Conservation (phyloP, 495 filamentous ascomycete species). For the Haplographium delicatum region DNA sequence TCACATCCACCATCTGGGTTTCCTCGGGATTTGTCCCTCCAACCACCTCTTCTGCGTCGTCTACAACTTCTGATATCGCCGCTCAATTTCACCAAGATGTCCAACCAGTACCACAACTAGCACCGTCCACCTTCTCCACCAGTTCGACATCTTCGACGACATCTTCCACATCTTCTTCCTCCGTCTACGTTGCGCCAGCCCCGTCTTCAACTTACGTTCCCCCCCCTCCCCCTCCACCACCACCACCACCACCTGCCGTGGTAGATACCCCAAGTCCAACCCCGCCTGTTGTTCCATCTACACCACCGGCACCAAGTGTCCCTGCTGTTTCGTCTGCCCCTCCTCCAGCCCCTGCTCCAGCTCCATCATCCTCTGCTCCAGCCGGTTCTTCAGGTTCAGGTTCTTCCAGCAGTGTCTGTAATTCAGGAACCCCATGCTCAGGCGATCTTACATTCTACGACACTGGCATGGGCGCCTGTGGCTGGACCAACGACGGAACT, state of each 20-base stretch:
- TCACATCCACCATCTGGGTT: constrained; percentile 33
- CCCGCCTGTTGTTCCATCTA: background rate
- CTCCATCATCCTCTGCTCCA: constrained; percentile 3
- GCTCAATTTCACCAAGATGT: constrained; percentile 38
- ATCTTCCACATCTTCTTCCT: constrained; percentile 3
- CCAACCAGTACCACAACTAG: too few relatives aligned
- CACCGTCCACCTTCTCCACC: constrained; percentile 8
- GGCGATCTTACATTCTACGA: constrained; percentile 26
- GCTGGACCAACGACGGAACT: constrained; percentile 15
- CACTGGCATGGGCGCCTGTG: constrained; percentile 24
- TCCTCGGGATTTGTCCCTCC: constrained; percentile 19
- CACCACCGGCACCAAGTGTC: background rate
- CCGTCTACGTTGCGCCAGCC: constrained; percentile 18
- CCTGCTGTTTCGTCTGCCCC: constrained; percentile 14
- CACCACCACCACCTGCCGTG: constrained; percentile 7
- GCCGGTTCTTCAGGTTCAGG: constrained; percentile 2
- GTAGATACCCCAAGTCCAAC: constrained; percentile 6
- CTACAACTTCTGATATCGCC: constrained; percentile 22
- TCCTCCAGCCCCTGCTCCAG: constrained; percentile 23
- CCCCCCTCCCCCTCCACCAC: background rate
- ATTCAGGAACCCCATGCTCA: constrained; percentile 16
- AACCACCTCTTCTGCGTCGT: constrained; percentile 25
- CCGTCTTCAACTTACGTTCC: constrained; percentile 16
- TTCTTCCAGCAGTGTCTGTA: constrained; percentile 15
- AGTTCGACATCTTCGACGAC: background rate